Base-by-base conservation (phyloP, 768 basidiomycete genomes). In the Boletus speciosus region DNA sequence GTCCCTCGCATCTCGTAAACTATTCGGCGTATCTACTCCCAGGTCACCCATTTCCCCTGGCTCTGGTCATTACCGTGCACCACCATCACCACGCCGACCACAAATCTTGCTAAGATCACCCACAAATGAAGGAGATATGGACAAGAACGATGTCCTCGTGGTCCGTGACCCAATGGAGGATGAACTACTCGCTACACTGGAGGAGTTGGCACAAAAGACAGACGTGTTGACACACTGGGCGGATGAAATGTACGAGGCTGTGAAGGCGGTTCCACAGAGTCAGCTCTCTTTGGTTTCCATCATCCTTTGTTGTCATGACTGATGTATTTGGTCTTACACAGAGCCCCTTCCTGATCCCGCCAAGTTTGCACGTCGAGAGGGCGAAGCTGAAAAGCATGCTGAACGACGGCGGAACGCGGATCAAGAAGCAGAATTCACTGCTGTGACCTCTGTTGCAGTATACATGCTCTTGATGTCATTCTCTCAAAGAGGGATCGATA, bases 181-280 rank as follows among this genome's bases (percentile, higher is more conserved):
- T 56, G 82, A 84, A 55, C 70, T 97, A n/a, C 73, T 97, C n/a
- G 82, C 77, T 3, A 70, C 74, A 19, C 74, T 98, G 40, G 96
- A 98, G 66, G 90, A 95, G 58, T 75, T 95, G 4, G 96, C 95
- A 34, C 92, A 97, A 78, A 99, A 98, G 79, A 96, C 96, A 34
- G 86, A 90, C 56, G 93, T 95, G 49, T 74, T 98, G 54, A 89
- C 90, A 52, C 87, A 90, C 56, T 96, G 94, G 84, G 97, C 90
- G 21, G 96, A 98, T 60, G 89, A 93, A 77, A 87, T 97, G 82
- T 90, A 91, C 62, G 90, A 91, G 62, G 85, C 84, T 64, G 88
- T 93, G 27, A 92, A 92, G 68, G 87, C 84, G 15, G 76, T 90
- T 35, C 89, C 91, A 21, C 85, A 90, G 70, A 91, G 89, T 92